Evolutionary conservation across 768 basidiomycete species (phyloP).

Genomic region (Neoboletus subvelutipes): DNA sequence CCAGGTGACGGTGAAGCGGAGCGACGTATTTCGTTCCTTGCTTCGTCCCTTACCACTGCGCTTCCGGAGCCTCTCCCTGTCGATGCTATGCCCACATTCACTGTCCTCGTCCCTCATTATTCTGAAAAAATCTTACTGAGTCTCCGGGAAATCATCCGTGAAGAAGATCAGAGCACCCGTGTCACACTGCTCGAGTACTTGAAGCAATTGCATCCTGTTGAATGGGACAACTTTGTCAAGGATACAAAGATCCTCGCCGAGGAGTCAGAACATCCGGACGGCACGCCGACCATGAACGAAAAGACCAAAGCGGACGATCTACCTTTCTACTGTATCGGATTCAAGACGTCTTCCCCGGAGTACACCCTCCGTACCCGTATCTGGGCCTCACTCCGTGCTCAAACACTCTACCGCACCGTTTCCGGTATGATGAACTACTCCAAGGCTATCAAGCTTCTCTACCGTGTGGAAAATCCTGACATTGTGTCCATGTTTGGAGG

Average conservation of each 20-base stretch:
- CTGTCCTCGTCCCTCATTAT: slow-evolving; percentile 98
- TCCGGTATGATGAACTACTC: slow-evolving; percentile 99
- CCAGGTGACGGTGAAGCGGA: slow-evolving; percentile 93
- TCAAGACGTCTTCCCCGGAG: slow-evolving; percentile 98
- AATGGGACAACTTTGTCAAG: slow-evolving; percentile 99
- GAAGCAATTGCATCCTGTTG: slow-evolving; percentile 96
- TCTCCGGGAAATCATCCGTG: slow-evolving; percentile 95
- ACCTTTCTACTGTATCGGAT: slow-evolving; percentile 99
- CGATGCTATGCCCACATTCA: slow-evolving; percentile 99
- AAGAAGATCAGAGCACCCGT: slow-evolving; percentile 94
- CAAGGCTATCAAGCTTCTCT: slow-evolving; percentile 98
- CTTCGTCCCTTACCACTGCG: slow-evolving; percentile 93
- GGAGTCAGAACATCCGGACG: slow-evolving; percentile 65
- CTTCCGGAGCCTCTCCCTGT: slow-evolving; percentile 94
- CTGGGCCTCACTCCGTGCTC: slow-evolving; percentile 97
- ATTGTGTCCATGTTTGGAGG: slow-evolving; percentile 95
- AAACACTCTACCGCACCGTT: slow-evolving; percentile 97
- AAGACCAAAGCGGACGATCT: slow-evolving; percentile 89
- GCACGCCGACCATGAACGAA: slow-evolving; percentile 59
- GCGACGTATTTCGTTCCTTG: slow-evolving; percentile 97
- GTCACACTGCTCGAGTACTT: slow-evolving; percentile 97
- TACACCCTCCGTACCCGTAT: slow-evolving; percentile 98
- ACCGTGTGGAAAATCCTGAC: slow-evolving; percentile 98
- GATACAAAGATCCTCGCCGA: slow-evolving; percentile 99
- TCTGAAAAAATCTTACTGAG: slow-evolving; percentile 98